Evolutionary conservation across 1,139 yeast species (phyloP), one percentile per base, ranked within the genome.

Genomic region (Protomyces inundatus): DNA sequence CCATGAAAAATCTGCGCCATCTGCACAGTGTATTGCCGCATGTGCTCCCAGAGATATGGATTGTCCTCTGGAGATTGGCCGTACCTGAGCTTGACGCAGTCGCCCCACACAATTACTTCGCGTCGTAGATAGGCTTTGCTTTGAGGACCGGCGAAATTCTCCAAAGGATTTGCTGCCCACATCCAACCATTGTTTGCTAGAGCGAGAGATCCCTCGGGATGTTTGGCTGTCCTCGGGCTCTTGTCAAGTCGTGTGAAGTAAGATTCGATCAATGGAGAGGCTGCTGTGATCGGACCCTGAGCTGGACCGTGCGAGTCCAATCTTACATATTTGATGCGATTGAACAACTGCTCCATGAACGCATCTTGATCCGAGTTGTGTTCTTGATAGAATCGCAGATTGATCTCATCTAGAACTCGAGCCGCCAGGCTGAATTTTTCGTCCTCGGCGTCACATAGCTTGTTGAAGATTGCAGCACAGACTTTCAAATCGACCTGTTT

Each of bases 141-240:
- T 65, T 84, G 70, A 40, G 80, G 76, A 0, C 96, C 88, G 0
- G 98, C 98, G 80, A 91, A 93, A 74, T 93, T 98, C 5, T 90
- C 86, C 66, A 91, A 76, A 1, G 98, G 97, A 70, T 91, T 87
- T 12, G 97, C 97, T 63, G 90, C 93, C 98, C 98, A 93, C 65
- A 93, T 90, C 98, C 98, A 93, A 54, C 98, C 98, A 72, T 93
- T 93, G 73, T 93, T 93, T 4, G 97, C 98, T 67, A 93, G 77
- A 0, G 91, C 89, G 52, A 74, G 69, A 77, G 84, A 84, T 0
- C 79, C 76, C 55, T 81, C 79, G 3, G 90, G 91, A 55, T 80
- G 77, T 0, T 74, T 71, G 9, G 77, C 80, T 34, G 67, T 55
- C 23, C 67, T 61, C 14, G 59, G 14, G 7, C 39, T 56, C 54